Evolutionary conservation across 306 rosid species (phyloP).

Genomic region (Leucaena leucocephala): DNA sequence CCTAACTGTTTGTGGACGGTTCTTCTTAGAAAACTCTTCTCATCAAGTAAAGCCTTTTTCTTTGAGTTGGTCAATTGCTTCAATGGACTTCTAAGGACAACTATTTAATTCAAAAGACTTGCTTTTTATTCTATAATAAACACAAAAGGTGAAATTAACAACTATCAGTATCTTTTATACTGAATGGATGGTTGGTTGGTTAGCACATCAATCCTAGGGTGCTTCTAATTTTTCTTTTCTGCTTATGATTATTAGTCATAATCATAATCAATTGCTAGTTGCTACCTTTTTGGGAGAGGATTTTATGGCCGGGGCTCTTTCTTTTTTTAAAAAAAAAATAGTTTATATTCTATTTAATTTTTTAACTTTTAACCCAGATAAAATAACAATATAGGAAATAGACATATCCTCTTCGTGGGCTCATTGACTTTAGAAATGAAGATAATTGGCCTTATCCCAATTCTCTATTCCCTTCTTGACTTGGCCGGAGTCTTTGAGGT

Average conservation of each 20-base stretch:
- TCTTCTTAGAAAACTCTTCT: conserved; percentile 32
- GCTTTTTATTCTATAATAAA: background rate
- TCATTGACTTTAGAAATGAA: conserved; percentile 22
- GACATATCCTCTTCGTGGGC: conserved; percentile 23
- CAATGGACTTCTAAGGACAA: conserved; percentile 24
- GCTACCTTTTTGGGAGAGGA: conserved; percentile 32
- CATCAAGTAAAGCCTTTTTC: background rate
- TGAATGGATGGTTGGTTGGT: too few relatives aligned
- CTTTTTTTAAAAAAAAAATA: background rate
- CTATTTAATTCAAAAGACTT: background rate
- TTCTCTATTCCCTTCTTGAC: background rate
- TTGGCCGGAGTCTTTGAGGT: conserved; percentile 19
- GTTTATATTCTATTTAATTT: background rate
- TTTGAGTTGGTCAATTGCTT: conserved; percentile 45
- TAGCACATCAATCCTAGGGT: background rate
- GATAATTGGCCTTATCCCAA: conserved; percentile 14
- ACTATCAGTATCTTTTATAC: background rate
- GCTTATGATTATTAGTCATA: background rate
- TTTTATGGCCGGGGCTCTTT: conserved; percentile 18
- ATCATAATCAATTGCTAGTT: background rate
- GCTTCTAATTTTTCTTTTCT: background rate
- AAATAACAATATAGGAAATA: background rate
- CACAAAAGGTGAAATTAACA: background rate
- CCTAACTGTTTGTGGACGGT: conserved; percentile 40
- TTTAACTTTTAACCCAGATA: conserved; percentile 9